These are phyloP conservation scores for Fusarium torulosum DNA, from an alignment of 2,329 filamentous ascomycete genomes.

Conservation along the genomic window DNA sequence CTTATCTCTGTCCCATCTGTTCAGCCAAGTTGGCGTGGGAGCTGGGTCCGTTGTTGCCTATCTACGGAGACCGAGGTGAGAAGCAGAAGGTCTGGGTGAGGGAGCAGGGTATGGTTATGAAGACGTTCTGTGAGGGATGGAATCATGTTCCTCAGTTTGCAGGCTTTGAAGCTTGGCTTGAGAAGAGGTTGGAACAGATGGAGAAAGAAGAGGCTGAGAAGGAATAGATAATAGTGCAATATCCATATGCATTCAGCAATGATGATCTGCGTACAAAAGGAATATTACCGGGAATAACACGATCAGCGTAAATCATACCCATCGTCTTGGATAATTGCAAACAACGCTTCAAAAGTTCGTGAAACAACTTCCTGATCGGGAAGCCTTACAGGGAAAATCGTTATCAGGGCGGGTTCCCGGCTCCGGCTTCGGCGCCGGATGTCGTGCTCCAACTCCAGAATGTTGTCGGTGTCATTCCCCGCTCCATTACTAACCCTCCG, in stretches of 20 bases:
- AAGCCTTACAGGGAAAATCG: constrained; percentile 5
- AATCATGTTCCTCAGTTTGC: constrained; percentile 59
- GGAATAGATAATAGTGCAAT: not conserved
- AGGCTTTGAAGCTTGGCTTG: constrained; percentile 60
- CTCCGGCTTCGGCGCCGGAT: constrained; percentile 33
- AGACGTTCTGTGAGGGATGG: constrained; percentile 58
- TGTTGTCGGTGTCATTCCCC: constrained; percentile 24
- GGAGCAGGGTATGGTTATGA: constrained; percentile 57
- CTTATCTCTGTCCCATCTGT: constrained; percentile 72
- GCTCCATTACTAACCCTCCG: constrained; percentile 2
- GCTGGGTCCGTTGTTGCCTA: constrained; percentile 1
- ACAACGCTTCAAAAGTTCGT: constrained; percentile 19
- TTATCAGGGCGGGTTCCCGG: constrained; percentile 12
- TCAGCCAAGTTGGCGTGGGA: constrained; percentile 62
- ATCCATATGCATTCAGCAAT: not conserved
- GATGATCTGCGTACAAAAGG: not conserved
- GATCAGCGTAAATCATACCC: not conserved
- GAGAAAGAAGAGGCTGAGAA: not conserved
- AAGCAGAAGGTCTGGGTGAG: constrained; percentile 35
- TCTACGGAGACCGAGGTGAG: constrained; percentile 36
- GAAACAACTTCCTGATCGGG: constrained; percentile 27
- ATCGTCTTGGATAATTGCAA: not conserved
- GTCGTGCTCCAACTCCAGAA: constrained; percentile 30
- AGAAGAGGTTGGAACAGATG: constrained; percentile 31
- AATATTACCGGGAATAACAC: not conserved